These are phyloP conservation scores for Chaetomium fimeti DNA, from an alignment of 495 filamentous ascomycete genomes.

Conservation along the genomic window DNA sequence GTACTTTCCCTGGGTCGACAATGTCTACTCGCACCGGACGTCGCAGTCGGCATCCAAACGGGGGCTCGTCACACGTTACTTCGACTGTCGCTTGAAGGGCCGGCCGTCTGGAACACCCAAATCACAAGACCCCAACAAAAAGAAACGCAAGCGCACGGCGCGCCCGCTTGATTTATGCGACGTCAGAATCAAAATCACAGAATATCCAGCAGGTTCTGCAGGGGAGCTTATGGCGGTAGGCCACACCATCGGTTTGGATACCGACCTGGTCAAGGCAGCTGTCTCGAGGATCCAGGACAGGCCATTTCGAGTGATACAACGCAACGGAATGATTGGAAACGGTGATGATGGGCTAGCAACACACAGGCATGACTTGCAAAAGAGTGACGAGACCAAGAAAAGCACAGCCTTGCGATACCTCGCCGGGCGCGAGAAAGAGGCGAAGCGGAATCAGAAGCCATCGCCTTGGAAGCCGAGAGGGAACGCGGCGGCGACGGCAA, in stretches of 20 bases:
- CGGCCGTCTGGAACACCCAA: slow-evolving; percentile 80
- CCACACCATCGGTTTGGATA: slow-evolving; percentile 25
- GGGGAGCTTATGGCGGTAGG: slow-evolving; percentile 30
- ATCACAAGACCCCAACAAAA: slow-evolving; percentile 81
- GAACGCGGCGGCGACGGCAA: slow-evolving; percentile 68
- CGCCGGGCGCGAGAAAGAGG: slow-evolving; percentile 65
- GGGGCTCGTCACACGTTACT: slow-evolving; percentile 81
- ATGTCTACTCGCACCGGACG: slow-evolving; percentile 87
- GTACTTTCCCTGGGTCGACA: slow-evolving; percentile 89
- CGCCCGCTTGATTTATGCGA: slow-evolving; percentile 79
- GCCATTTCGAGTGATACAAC: slow-evolving; percentile 69
- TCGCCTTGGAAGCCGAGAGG: slow-evolving; percentile 78
- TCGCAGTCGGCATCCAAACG: slow-evolving; percentile 77
- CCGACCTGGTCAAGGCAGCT: slow-evolving; percentile 12
- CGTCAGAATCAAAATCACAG: slow-evolving; percentile 90
- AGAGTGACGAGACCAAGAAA: slow-evolving; percentile 84
- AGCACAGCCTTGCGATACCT: slow-evolving; percentile 70
- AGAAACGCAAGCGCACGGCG: slow-evolving; percentile 79
- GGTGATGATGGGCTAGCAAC: slow-evolving; percentile 54
- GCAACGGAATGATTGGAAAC: slow-evolving; percentile 68
- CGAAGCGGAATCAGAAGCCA: slow-evolving; percentile 54
- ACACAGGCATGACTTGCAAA: slow-evolving; percentile 74
- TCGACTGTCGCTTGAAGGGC: slow-evolving; percentile 87
- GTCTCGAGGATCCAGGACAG: slow-evolving; percentile 35
- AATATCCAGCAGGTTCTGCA: slow-evolving; percentile 66